Evolutionary conservation across 2,329 filamentous ascomycete genomes (phyloP), one percentile per base, ranked within the genome.

Genomic region (Exophiala sp.): DNA sequence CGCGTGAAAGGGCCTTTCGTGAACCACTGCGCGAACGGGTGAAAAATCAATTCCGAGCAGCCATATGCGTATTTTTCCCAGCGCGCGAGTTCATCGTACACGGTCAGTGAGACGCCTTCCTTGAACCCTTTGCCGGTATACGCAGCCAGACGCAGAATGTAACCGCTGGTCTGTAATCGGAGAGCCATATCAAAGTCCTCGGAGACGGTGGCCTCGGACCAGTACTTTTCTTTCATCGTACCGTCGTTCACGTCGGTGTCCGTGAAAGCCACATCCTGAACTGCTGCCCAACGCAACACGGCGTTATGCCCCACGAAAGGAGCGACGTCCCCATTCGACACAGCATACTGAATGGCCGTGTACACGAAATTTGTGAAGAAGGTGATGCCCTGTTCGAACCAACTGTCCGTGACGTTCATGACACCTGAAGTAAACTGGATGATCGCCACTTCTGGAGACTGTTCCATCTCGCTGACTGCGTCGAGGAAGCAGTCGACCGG

Each of bases 1-100:
- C 85, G 84, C 3, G 89, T 92, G 68, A 92, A 88, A 24, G 89
- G 89, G 0, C 89, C 89, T 12, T 78, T 81, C 67, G 78, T 84
- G 41, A 83, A 69, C 89, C 89, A 92, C 62, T 83, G 84, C 56
- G 81, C 80, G 56, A 92, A 75, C 2, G 88, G 89, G 66, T 92
- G 81, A 75, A 94, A 92, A 53, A 92, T 78, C 53, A 92, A 77
- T 73, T 91, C 88, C 68, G 88, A 89, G 72, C 89, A 91, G 35
- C 88, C 88, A 64, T 90, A 91, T 2, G 88, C 89, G 67, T 91
- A 91, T 71, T 92, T 92, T 67, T 92, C 88, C 88, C 89, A 92
- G 53, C 88, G 85, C 1, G 87, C 86, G 55, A 92, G 77, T 70
- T 92, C 89, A 70, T 92, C 88, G 66, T 92, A 91, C 8, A 92